These are phyloP conservation scores for Friedmanniomyces simplex DNA, from an alignment of 495 filamentous ascomycete genomes.

Conservation along the genomic window DNA sequence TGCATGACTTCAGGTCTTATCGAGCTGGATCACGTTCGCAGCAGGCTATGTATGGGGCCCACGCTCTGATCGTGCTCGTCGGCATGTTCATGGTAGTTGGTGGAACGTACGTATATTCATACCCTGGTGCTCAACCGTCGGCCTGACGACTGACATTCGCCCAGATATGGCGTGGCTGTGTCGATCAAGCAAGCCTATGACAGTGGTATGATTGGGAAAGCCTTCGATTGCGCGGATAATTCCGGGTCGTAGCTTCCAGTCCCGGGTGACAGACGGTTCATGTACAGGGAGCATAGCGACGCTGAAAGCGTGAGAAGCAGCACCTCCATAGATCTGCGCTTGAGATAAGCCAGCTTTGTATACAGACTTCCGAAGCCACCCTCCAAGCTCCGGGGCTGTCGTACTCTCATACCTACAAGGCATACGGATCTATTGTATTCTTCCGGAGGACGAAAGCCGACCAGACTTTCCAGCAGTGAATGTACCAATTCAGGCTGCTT, in stretches of 20 bases:
- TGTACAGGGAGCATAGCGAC: too few relatives aligned
- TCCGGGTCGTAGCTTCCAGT: neutral
- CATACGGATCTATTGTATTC: too few relatives aligned
- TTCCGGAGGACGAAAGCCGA: too few relatives aligned
- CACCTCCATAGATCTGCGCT: too few relatives aligned
- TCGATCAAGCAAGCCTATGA: constrained; percentile 31
- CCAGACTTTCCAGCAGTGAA: too few relatives aligned
- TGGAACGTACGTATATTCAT: neutral
- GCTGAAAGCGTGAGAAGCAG: too few relatives aligned
- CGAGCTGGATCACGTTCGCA: constrained; percentile 25
- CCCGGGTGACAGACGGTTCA: too few relatives aligned
- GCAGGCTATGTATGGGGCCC: neutral
- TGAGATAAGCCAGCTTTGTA: too few relatives aligned
- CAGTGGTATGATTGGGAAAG: constrained; percentile 23
- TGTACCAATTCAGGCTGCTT: too few relatives aligned
- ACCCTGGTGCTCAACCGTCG: neutral
- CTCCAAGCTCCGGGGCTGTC: too few relatives aligned
- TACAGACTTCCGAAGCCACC: too few relatives aligned
- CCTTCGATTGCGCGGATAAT: constrained; percentile 17
- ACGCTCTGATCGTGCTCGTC: constrained; percentile 1
- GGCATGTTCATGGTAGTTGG: constrained; percentile 7
- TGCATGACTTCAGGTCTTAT: constrained; percentile 27
- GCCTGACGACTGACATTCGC: neutral
- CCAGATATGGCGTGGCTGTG: constrained; percentile 27
- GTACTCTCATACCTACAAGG: too few relatives aligned